Percentiles rank a stretch among this genome's conserved stretches.
phyloP scores from a whole-genome alignment of 176 grass and related monocot genomes.

The Thalia dealbata region DNA sequence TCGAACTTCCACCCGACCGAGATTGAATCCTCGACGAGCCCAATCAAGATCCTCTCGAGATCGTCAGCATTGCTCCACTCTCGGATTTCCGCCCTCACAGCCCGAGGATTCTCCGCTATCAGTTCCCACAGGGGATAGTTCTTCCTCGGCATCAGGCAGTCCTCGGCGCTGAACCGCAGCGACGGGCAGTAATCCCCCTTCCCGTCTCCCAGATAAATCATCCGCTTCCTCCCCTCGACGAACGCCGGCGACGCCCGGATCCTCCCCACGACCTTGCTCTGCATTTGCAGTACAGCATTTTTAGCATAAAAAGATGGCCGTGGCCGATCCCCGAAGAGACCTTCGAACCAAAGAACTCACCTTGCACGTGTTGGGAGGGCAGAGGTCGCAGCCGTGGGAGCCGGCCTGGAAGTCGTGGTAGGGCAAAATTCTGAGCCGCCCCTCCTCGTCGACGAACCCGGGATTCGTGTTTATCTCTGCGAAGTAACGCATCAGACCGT shows the following conservation, averaged over 20 bases:
- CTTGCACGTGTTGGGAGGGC: slow-evolving; percentile 98
- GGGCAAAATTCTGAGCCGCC: slow-evolving; percentile 48
- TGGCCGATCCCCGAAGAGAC: too few relatives aligned
- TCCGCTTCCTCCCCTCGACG: slow-evolving; percentile 17
- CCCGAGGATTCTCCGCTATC: slow-evolving; percentile 18
- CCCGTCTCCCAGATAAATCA: slow-evolving; percentile 75
- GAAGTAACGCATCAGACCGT: slow-evolving; percentile 58
- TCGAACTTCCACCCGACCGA: not conserved
- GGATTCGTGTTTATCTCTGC: slow-evolving; percentile 61
- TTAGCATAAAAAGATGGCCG: too few relatives aligned
- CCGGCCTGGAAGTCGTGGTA: slow-evolving; percentile 37
- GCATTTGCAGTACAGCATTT: not conserved
- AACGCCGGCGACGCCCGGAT: slow-evolving; percentile 18
- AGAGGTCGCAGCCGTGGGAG: slow-evolving; percentile 55
- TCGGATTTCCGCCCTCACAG: slow-evolving; percentile 33
- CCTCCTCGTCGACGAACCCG: slow-evolving; percentile 40
- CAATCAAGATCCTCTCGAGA: slow-evolving; percentile 42
- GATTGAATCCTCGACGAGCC: slow-evolving; percentile 32
- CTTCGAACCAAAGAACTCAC: slow-evolving; percentile 6
- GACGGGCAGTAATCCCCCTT: slow-evolving; percentile 75
- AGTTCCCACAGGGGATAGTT: slow-evolving; percentile 69
- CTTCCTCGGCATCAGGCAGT: slow-evolving; percentile 65
- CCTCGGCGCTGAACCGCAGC: slow-evolving; percentile 36
- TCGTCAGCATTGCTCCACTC: slow-evolving; percentile 43
- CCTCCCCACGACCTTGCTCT: slow-evolving; percentile 60